Base-by-base conservation (phyloP, 2,329 filamentous ascomycete species). In the Bipolaris victoriae region DNA sequence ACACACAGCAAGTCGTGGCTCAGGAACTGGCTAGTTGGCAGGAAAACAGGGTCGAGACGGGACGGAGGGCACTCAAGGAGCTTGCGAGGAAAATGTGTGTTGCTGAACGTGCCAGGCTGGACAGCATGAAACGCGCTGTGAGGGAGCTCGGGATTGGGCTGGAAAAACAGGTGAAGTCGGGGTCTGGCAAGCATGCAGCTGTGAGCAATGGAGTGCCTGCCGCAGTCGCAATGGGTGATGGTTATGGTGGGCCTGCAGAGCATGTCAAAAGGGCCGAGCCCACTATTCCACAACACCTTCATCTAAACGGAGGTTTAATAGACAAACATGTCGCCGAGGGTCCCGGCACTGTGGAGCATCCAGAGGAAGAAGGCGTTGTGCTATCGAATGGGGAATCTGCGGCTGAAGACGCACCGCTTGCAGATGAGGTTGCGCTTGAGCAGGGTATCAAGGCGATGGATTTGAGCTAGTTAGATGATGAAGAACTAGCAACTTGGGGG, bases 21-120 rank as follows among this genome's bases (percentile, higher is more conserved):
- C 84, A 87, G 1, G 95, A 99, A 78, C 77, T 99, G 54, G 95
- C 95, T 0, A 92, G 91, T 15, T 99, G 95, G 92, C 93, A 97
- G 70, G 92, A 96, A 39, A 86, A 92, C 79, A 88, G 96, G 70
- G 91, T 92, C 64, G 86, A 85, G 68, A 87, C 91, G 78, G 92
- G 90, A 1, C 82, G 88, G 59, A 85, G 85, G 57, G 90, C 91
- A 26, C 85, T 97, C 60, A 86, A 84, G 63, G 87, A 92, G 45
- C 86, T 96, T 66, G 94, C 90, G 16, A 85, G 83, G 69, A 86
- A 86, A 31, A 92, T 93, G 84, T 81, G 98, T 24, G 86, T 97
- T 3, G 84, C 85, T 51, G 95, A 99, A 78, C 86, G 85, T 63
- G 90, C 90, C 71, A 84, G 90, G 64, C 79, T 97, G 62, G 91